Conservation (phyloP, 208 protist genomes). For the Naegleria fowleri region DNA sequence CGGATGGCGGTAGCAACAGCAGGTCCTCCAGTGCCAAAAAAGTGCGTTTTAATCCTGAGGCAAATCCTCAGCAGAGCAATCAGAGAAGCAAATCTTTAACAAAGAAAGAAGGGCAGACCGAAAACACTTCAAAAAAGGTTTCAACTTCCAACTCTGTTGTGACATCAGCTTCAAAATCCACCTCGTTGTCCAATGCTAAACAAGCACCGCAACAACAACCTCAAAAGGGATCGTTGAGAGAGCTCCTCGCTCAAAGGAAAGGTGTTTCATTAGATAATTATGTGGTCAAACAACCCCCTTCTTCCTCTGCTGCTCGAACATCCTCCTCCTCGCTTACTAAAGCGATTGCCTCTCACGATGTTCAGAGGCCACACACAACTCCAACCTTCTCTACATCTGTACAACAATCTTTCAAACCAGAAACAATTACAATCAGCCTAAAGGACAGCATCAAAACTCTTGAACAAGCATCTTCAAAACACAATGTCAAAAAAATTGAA, state of each 20-base stretch:
- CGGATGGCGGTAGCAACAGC: not conserved
- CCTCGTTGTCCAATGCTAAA: not conserved
- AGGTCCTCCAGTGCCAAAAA: not conserved
- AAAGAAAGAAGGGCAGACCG: not conserved
- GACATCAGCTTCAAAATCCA: not conserved
- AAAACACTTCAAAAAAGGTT: not conserved
- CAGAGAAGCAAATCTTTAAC: not conserved
- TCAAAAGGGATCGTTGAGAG: not conserved
- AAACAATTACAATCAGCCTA: not conserved
- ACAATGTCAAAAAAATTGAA: no score
- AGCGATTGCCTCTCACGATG: no score
- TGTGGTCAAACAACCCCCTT: no score
- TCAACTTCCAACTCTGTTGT: not conserved
- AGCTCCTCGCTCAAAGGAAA: not conserved
- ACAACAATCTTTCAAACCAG: not conserved
- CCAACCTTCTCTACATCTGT: no score
- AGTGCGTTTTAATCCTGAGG: not conserved
- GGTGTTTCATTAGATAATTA: not conserved
- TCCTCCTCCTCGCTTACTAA: no score
- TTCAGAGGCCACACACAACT: no score
- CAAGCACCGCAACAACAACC: not conserved
- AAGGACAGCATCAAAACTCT: not conserved
- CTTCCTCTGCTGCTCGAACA: no score
- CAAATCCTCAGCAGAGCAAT: not conserved
- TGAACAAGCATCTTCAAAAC: no score